phyloP scores from a whole-genome alignment of 805 yeast species.

The Lachancea mirantina region DNA sequence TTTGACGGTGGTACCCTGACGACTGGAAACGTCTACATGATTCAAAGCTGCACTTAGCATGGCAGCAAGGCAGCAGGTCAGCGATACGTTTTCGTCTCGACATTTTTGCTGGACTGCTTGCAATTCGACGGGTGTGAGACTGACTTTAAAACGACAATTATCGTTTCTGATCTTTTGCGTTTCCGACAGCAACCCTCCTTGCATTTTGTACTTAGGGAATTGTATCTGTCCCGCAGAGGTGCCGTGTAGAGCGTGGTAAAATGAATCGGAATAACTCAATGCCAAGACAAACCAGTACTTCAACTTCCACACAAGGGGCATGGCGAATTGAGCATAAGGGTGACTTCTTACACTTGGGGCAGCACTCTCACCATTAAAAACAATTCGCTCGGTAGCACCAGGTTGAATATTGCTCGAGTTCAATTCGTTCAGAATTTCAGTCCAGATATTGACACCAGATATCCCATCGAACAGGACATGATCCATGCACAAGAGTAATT shows the following conservation, averaged over 20 bases:
- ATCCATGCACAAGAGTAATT: constrained; percentile 18
- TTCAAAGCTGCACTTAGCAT: constrained; percentile 9
- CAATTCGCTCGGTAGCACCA: background rate
- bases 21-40: background rate
- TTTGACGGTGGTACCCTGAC: constrained; percentile 11
- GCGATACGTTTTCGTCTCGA: constrained; percentile 17
- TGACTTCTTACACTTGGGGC: constrained; percentile 1
- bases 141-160: constrained; percentile 15
- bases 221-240: too few species aligned
- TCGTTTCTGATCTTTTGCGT: constrained; percentile 21
- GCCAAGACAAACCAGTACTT: too few species aligned
- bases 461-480: constrained; percentile 27
- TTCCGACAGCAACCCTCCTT: too few species aligned
- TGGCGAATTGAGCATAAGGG: constrained; percentile 7
- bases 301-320: constrained; percentile 14
- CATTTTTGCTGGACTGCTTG: constrained; percentile 14
- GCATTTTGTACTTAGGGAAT: too few species aligned
- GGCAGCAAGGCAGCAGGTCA: constrained; percentile 20
- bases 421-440: constrained; percentile 12
- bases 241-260: too few species aligned
- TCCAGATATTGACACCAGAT: constrained; percentile 19
- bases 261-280: too few species aligned
- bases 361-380: background rate
- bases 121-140: constrained; percentile 11
- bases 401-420: constrained; percentile 1